These are phyloP conservation scores for Monascus purpureus DNA, from an alignment of 495 filamentous ascomycete genomes.

Conservation along the genomic window DNA sequence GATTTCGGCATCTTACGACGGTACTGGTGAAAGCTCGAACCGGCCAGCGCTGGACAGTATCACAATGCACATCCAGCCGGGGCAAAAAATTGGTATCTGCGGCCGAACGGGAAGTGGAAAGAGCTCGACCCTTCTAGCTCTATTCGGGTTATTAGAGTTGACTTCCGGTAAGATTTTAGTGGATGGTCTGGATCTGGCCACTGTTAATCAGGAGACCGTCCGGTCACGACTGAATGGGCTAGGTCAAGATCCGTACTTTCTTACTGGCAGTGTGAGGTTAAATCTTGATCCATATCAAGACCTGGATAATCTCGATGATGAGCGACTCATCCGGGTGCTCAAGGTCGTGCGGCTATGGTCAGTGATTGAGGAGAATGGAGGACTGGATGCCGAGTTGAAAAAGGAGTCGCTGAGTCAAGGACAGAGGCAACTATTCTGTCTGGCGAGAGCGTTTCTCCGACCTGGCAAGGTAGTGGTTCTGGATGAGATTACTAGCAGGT, in stretches of 20 bases:
- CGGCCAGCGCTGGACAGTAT: constrained; percentile 37
- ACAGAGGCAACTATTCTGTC: constrained; percentile 39
- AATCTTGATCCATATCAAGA: constrained; percentile 36
- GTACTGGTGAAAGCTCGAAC: too few species aligned
- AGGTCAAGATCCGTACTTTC: constrained; percentile 46
- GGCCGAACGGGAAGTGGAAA: constrained; percentile 36
- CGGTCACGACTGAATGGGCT: constrained; percentile 35
- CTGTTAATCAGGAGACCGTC: constrained; percentile 31
- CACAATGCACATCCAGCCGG: constrained; percentile 33
- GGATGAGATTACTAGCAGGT: constrained; percentile 23
- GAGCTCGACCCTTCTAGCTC: constrained; percentile 32
- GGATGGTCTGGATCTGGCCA: constrained; percentile 33
- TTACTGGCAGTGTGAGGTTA: constrained; percentile 23
- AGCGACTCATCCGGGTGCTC: constrained; percentile 22
- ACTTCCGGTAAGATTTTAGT: constrained; percentile 28
- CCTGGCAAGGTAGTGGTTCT: constrained; percentile 16
- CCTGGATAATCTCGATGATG: constrained; percentile 9
- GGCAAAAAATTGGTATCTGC: constrained; percentile 45
- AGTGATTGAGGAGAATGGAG: constrained; percentile 22
- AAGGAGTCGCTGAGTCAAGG: constrained; percentile 31
- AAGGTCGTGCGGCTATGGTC: constrained; percentile 23
- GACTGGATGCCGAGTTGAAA: constrained; percentile 27
- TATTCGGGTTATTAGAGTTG: constrained; percentile 41
- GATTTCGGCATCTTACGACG: too few species aligned
- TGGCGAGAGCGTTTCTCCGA: constrained; percentile 36